These are phyloP conservation scores for Saturnispora silvae DNA, from an alignment of 805 yeast genomes.

Conservation along the genomic window DNA sequence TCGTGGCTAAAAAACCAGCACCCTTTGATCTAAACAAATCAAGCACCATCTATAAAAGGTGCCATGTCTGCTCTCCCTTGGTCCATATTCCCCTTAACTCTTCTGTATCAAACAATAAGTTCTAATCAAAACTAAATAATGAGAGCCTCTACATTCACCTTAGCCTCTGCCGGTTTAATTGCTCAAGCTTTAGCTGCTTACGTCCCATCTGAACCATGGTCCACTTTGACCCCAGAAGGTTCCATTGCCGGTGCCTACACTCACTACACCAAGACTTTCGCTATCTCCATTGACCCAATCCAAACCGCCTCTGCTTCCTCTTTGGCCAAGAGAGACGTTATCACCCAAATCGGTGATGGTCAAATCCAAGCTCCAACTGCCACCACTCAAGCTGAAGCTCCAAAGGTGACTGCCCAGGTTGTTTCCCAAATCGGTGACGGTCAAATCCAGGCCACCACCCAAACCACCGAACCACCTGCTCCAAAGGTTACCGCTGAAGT, in stretches of 20 bases:
- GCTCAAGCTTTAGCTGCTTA: slow-evolving; percentile 46
- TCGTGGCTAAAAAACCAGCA: slow-evolving; percentile 1
- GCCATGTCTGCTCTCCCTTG: neutral
- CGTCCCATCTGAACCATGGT: slow-evolving; percentile 58
- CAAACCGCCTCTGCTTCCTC: slow-evolving; percentile 16
- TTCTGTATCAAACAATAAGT: slow-evolving; percentile 1
- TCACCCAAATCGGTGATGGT: slow-evolving; percentile 43
- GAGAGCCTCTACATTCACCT: slow-evolving; percentile 13
- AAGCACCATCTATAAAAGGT: slow-evolving; percentile 1
- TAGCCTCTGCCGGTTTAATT: slow-evolving; percentile 33
- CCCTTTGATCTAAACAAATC: slow-evolving; percentile 7
- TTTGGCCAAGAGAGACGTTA: slow-evolving; percentile 20
- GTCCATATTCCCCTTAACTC: neutral
- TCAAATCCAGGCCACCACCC: slow-evolving; percentile 28
- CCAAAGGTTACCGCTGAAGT: slow-evolving; percentile 25
- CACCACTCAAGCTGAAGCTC: slow-evolving; percentile 24
- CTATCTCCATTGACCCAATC: slow-evolving; percentile 58
- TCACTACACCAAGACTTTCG: slow-evolving; percentile 50
- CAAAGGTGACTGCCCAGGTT: slow-evolving; percentile 15
- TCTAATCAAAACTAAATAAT: slow-evolving; percentile 5
- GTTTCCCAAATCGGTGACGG: slow-evolving; percentile 32
- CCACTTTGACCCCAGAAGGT: slow-evolving; percentile 57
- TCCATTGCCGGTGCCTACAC: slow-evolving; percentile 37
- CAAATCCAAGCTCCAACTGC: slow-evolving; percentile 45
- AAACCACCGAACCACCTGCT: slow-evolving; percentile 19